These are phyloP conservation scores for Colletotrichum sp. DNA, from an alignment of 2,329 filamentous ascomycete species.

Conservation along the genomic window DNA sequence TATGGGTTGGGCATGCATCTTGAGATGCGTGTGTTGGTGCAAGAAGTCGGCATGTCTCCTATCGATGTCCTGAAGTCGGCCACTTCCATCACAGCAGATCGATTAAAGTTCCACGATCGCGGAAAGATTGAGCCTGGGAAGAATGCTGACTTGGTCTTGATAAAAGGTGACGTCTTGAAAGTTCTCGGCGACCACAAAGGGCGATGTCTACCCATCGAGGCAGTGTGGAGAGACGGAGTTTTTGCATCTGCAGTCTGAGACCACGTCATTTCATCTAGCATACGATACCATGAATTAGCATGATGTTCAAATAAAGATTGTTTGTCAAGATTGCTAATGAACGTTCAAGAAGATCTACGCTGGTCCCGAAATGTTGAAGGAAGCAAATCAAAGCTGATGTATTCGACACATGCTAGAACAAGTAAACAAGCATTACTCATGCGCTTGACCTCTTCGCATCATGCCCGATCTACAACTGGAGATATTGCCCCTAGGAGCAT, in stretches of 20 bases:
- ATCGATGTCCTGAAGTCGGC: constrained; percentile 20
- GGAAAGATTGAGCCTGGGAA: constrained; percentile 11
- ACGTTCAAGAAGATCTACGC: too few species aligned
- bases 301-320: too few species aligned
- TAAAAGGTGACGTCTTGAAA: constrained; percentile 17
- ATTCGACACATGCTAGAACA: too few species aligned
- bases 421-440: too few species aligned
- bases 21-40: constrained; percentile 21
- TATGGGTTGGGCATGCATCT: constrained; percentile 19
- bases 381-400: too few species aligned
- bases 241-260: background rate
- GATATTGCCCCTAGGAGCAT: too few species aligned
- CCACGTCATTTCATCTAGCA: too few species aligned
- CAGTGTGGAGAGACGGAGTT: constrained; percentile 21
- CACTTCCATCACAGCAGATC: constrained; percentile 16
- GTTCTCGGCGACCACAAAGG: background rate
- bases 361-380: too few species aligned
- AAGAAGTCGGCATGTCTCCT: constrained; percentile 18
- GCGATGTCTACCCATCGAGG: constrained; percentile 4
- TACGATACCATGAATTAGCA: too few species aligned
- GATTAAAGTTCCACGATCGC: constrained; percentile 16
- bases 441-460: too few species aligned
- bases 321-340: too few species aligned
- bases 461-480: too few species aligned
- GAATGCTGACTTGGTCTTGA: constrained; percentile 20